Evolutionary conservation across 2,329 filamentous ascomycete genomes (phyloP).

Genomic region (Nigrospora oryzae): DNA sequence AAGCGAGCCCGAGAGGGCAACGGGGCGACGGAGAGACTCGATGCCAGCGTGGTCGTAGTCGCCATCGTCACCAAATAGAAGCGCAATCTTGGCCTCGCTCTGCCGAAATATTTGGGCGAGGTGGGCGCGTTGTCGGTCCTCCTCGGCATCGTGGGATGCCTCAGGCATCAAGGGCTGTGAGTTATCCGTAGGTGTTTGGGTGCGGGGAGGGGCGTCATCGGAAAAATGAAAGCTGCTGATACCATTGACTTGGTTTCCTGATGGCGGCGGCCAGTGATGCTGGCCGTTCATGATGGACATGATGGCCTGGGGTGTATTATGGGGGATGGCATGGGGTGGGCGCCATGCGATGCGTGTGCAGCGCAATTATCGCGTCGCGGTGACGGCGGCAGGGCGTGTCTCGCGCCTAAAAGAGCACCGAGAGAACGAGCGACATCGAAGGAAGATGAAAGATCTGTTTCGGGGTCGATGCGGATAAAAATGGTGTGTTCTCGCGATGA

Average conservation of each 20-base stretch:
- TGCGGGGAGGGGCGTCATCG: conserved; percentile 50
- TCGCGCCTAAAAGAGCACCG: conserved; percentile 39
- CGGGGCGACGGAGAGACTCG: conserved; percentile 42
- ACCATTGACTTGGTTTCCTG: conserved; percentile 37
- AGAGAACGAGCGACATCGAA: conserved; percentile 40
- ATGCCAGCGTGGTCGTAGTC: conserved; percentile 43
- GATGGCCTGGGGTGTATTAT: conserved; percentile 40
- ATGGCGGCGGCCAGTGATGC: conserved; percentile 55
- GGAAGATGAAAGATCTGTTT: conserved; percentile 37
- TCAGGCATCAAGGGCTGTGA: conserved; percentile 46
- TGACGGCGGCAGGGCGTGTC: conserved; percentile 36
- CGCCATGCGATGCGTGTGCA: conserved; percentile 41
- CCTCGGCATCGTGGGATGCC: conserved; percentile 50
- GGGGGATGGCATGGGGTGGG: conserved; percentile 37
- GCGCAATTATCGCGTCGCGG: conserved; percentile 40
- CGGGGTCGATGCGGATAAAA: conserved; percentile 25
- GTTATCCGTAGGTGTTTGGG: conserved; percentile 41
- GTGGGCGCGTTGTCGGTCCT: conserved; percentile 62
- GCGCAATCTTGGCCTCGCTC: conserved; percentile 67
- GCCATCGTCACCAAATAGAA: conserved; percentile 59
- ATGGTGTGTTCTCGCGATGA: conserved; percentile 34
- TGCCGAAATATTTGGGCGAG: conserved; percentile 73
- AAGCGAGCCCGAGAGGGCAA: conserved; percentile 27
- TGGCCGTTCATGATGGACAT: conserved; percentile 64
- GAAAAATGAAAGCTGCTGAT: conserved; percentile 45